Evolutionary conservation across 1,284 basidiomycete genomes (phyloP), one percentile per base, ranked within the genome.

Genomic region (Cronartium quercuum): DNA sequence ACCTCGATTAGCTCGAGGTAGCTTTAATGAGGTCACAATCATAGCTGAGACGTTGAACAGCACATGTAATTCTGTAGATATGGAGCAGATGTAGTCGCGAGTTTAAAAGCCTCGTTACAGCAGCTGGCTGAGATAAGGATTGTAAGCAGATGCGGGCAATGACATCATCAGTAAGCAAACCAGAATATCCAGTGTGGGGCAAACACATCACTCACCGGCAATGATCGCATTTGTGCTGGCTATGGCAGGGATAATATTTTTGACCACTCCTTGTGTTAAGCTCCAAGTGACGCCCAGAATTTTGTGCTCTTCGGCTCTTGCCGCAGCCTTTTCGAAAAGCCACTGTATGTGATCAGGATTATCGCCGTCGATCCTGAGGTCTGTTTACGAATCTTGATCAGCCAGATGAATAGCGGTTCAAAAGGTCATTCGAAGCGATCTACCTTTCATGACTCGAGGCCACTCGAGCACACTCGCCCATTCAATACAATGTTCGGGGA

Each of bases 381-480:
- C 94, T 94, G 79, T 7, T n/a, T 24, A 47, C 21, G 21, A 13
- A 37, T 70, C n/a, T 47, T 29, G 34, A n/a, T 29, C 40, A 35
- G 40, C 47, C 57, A 4, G 37, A 41, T 5, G 1, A 38, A 37
- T 51, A 1, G 38, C 44, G 51, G 35, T 47, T 6, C 24, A 47
- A 34, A 41, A 57, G 41, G 67, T 78, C 44, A n/a, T 15, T 34
- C 24, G n/a, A 57, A 60, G 42, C 12, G 3, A 77, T 84, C 74
- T 73, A 92, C 93, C 91, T 82, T 90, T 91, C 79, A 91, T 89
- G 0, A 93, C 88, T 42, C 88, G 88, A 3, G 95, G 95, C 96
- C 96, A 99, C 83, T 99, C 94, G 42, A 99, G 85, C n/a, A 98
- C 94, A 63, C 91, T 94, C 0, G 96, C 96, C 95, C 96, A 99